Conservation (phyloP, 2,329 filamentous ascomycete genomes). For the Chrysoporthe cubensis region DNA sequence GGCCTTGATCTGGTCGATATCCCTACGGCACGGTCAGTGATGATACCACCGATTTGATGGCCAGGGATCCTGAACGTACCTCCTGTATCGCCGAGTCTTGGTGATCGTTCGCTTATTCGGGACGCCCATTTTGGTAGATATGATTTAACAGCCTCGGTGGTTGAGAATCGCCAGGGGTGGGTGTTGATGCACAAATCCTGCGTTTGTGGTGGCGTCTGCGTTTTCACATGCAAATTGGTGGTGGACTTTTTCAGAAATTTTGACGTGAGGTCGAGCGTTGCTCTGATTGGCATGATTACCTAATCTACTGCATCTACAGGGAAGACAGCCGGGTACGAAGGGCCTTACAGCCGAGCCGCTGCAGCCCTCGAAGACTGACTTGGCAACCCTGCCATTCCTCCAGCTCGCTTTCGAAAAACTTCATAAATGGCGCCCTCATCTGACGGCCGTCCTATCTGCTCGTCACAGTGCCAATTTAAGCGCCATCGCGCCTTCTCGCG, state of each 20-base stretch:
- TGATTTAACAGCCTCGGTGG: not conserved
- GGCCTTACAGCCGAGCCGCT: slow-evolving; percentile 1
- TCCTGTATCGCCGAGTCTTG: slow-evolving; percentile 74
- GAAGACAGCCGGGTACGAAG: not conserved
- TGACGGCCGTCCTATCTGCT: not conserved
- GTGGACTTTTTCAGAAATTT: slow-evolving; percentile 22
- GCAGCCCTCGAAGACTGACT: not conserved
- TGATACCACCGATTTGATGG: slow-evolving; percentile 5
- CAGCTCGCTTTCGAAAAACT: not conserved
- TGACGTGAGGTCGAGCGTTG: slow-evolving; percentile 7
- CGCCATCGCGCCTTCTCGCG: slow-evolving; percentile 12
- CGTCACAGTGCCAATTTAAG: slow-evolving; percentile 17
- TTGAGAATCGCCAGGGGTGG: not conserved
- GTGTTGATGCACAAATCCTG: not conserved
- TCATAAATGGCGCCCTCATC: not conserved
- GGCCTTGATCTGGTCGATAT: slow-evolving; percentile 88
- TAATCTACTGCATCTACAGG: slow-evolving; percentile 8
- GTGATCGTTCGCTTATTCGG: slow-evolving; percentile 67
- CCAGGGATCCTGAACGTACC: slow-evolving; percentile 47
- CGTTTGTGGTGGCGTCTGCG: slow-evolving; percentile 7
- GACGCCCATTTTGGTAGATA: slow-evolving; percentile 63
- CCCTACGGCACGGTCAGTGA: slow-evolving; percentile 55
- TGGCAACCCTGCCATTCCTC: not conserved
- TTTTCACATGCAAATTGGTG: slow-evolving; percentile 26
- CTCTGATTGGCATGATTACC: slow-evolving; percentile 9